A percentile compares a stretch with the other conserved stretches of the same genome.
phyloP scores from a whole-genome alignment of 2,329 filamentous ascomycete species.

The Setomelanomma holmii region DNA sequence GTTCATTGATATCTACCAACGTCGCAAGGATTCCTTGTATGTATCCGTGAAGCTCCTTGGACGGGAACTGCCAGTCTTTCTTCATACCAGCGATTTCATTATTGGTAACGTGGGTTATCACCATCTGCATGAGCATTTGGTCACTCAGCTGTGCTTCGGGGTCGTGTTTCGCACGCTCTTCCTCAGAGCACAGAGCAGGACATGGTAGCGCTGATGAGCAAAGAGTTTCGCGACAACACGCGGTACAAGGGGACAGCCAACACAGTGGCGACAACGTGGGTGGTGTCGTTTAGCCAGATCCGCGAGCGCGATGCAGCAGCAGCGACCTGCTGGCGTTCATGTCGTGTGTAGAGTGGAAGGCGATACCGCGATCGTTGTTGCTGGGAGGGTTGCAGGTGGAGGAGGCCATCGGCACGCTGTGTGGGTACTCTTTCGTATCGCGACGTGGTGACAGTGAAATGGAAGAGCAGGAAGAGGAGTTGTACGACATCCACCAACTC shows the following conservation, averaged over 20 bases:
- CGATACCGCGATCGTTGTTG: slow-evolving; percentile 23
- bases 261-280: slow-evolving; percentile 52
- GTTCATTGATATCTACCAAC: too few species aligned
- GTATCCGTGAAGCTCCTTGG: too few species aligned
- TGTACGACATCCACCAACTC: slow-evolving; percentile 12
- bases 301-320: slow-evolving; percentile 36
- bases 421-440: slow-evolving; percentile 28
- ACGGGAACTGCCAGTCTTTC: too few species aligned
- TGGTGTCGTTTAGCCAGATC: slow-evolving; percentile 52
- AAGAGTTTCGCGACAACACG: slow-evolving; percentile 48
- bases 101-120: too few species aligned
- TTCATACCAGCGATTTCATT: too few species aligned
- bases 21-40: too few species aligned
- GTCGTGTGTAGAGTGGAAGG: slow-evolving; percentile 20
- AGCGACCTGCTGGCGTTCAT: slow-evolving; percentile 48
- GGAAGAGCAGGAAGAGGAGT: slow-evolving; percentile 6
- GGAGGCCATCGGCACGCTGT: slow-evolving; percentile 30
- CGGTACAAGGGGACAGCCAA: slow-evolving; percentile 48
- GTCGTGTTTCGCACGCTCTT: too few species aligned
- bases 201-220: slow-evolving; percentile 43
- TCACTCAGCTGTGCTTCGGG: too few species aligned
- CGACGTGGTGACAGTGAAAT: slow-evolving; percentile 11
- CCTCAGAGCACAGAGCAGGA: slow-evolving; percentile 43
- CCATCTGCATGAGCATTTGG: too few species aligned
- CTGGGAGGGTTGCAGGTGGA: slow-evolving; percentile 14